Evolutionary conservation across 2,329 filamentous ascomycete genomes (phyloP), one percentile per base, ranked within the genome.

Genomic region (Phyllosticta citriasiana): DNA sequence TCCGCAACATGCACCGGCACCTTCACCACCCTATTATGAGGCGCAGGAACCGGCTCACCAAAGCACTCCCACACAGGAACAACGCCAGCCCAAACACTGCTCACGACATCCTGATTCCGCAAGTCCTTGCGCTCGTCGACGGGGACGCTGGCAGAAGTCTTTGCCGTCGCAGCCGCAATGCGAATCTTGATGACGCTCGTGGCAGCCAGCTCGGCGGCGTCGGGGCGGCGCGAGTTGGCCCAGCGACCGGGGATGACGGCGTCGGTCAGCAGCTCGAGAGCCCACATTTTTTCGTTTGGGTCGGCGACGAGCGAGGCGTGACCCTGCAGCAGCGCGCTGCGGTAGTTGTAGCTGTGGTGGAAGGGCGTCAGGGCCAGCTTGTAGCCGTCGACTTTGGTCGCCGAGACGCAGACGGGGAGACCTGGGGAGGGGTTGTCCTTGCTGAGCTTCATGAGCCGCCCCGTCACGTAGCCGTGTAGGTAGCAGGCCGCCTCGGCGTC

Each of bases 311-410:
- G 73, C 8, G 74, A 78, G 0, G 87, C 91, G 70, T 86, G 83
- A 1, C 91, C 91, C 69, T 93, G 91, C 12, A 94, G 79, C 8
- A 91, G 78, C 10, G 88, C 88, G 50, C 86, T 90, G 64, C 89
- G 88, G 77, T 94, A 96, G 78, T 95, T 93, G 78, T 90, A 92
- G 76, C 84, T 89, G 78, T 95, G 89, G 63, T 83, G 84, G 77
- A 89, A 88, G 12, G 90, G 88, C 0, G 90, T 91, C 14, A 95
- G 81, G 22, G 88, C 83, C 33, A 96, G 83, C 8, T 96, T 85
- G 58, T 94, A 78, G 50, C 90, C 91, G 75, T 96, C 89, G 50
- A 95, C 76, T 70, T 88, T 85, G 54, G 85, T 88, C 1, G 88
- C 88, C 24, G 87, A 82, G 35, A 94, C 79, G 68, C 84, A 88